These are phyloP conservation scores for Tuber aestivum DNA, from an alignment of 495 filamentous ascomycete species.

Conservation along the genomic window DNA sequence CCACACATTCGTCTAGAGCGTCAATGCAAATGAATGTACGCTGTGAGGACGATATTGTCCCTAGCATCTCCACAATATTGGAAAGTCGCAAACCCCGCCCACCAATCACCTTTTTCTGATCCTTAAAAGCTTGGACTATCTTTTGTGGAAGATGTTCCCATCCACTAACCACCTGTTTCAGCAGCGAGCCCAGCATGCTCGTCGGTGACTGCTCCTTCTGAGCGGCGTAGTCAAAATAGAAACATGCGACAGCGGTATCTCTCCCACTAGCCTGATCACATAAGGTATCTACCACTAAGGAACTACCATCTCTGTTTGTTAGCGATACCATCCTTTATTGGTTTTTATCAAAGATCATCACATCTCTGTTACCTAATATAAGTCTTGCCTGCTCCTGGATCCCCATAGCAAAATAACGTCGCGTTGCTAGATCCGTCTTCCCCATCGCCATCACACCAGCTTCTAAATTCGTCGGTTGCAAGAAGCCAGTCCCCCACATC, in stretches of 20 bases:
- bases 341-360: neutral
- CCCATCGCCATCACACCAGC: neutral
- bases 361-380: neutral
- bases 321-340: neutral
- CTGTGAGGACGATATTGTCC: neutral
- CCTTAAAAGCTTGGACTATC: neutral
- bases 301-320: neutral
- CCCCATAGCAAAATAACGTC: neutral
- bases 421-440: neutral
- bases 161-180: neutral
- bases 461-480: neutral
- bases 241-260: neutral
- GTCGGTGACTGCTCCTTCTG: neutral
- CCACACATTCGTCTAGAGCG: neutral
- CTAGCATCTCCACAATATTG: neutral
- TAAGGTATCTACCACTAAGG: neutral
- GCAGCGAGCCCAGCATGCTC: neutral
- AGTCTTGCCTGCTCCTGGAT: neutral
- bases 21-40: constrained; percentile 1
- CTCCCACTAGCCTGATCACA: neutral
- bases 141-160: neutral
- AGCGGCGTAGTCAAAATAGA: neutral
- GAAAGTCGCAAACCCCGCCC: neutral
- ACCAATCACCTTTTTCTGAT: neutral
- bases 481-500: neutral